phyloP scores from a whole-genome alignment of 305 asterid genomes.

The Fraxinus albicans region DNA sequence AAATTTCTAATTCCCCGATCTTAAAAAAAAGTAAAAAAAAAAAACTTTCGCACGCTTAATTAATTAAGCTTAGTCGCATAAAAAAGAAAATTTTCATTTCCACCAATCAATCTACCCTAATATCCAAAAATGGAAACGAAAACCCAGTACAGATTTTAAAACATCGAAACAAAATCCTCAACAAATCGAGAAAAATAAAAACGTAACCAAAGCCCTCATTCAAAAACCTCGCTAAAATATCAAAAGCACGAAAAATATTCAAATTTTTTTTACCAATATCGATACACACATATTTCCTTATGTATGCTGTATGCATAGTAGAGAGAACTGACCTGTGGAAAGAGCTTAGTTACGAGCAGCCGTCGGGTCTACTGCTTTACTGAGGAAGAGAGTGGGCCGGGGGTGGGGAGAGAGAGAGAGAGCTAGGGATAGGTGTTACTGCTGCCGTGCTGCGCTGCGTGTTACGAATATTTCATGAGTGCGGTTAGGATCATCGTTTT shows the following conservation, averaged over 20 bases:
- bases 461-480: slow-evolving; percentile 13
- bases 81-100: background rate
- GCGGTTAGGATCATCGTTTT: no score
- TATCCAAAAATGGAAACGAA: background rate
- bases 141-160: background rate
- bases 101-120: background rate
- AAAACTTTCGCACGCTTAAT: background rate
- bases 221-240: background rate
- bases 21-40: no score
- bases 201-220: background rate
- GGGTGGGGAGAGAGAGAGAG: no score
- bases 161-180: background rate
- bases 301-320: background rate
- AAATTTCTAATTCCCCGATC: background rate
- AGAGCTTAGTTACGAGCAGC: background rate
- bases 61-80: no score
- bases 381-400: background rate
- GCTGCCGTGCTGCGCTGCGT: background rate
- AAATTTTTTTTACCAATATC: background rate
- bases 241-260: background rate
- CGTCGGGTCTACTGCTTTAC: background rate
- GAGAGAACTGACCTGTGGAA: background rate
- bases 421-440: no score
- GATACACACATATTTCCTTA: background rate
- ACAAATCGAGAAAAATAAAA: background rate